Evolutionary conservation across 108 stramenopile species (phyloP), one percentile per base, ranked within the genome.

Genomic region (Cyclotella choctawhatcheeana): DNA sequence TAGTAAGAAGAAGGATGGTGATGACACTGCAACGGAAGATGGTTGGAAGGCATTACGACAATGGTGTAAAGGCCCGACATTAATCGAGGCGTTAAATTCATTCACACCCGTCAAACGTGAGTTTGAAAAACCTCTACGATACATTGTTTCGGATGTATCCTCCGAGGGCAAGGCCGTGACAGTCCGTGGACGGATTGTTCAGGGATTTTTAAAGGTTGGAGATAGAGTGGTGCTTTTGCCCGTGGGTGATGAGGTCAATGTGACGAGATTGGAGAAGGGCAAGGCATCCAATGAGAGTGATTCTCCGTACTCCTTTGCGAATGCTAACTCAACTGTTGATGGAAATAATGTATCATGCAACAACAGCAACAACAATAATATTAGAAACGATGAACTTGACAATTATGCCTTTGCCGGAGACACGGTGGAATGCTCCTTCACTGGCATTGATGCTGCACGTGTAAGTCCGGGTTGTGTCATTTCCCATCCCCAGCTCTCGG

Each of bases 331-430:
- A n/a, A n/a, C n/a, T n/a, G n/a, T n/a, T n/a, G n/a, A n/a, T n/a
- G n/a, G n/a, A n/a, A n/a, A n/a, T n/a, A n/a, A n/a, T n/a, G n/a
- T n/a, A n/a, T n/a, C n/a, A n/a, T n/a, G n/a, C n/a, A n/a, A n/a
- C n/a, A n/a, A n/a, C n/a, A n/a, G n/a, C n/a, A n/a, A n/a, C n/a
- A n/a, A n/a, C n/a, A n/a, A n/a, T n/a, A n/a, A n/a, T n/a, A n/a
- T n/a, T n/a, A n/a, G 76, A 18, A 77, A 86, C 51, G 69, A 64
- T 61, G 69, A 74, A 48, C 64, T 86, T 13, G 62, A 81, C 31
- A 64, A 67, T 34, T 77, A 75, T 44, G 97, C 89, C 8, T 54
- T 86, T 30, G 96, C 95, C n/a, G 96, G 96, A 62, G 97, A 97
- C 62, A 90, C 87, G 40, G 89, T 91, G 13, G 96, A 97, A 37